Base-by-base conservation (phyloP, 176 grass and related monocot genomes). In the Juncus inflexus region DNA sequence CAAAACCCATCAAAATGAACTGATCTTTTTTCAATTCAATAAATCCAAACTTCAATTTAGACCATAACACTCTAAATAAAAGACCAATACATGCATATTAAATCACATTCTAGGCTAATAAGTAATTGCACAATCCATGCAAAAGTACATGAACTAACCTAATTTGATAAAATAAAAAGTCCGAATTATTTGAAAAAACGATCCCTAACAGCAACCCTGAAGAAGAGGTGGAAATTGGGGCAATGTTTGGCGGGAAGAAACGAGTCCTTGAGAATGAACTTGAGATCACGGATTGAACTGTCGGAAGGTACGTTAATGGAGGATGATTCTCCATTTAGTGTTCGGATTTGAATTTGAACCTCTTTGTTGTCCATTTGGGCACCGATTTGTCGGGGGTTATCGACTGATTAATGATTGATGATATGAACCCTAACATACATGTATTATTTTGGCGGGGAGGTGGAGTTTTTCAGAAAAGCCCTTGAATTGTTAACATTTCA, bases 221-320 rank as follows among this genome's bases (percentile, higher is more conserved):
- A 84, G 59, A 89, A 91, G 55, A 96, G 87, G 64, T 91, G 84
- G 82, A 96, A 96, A 68, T 41, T 70, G 3, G 77, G 80, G 64
- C 62, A 86, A 47, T 74, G 65, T 67, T 77, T 81, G 64, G 84
- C 82, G 14, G 87, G 87, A 65, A 75, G 75, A 50, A 97, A 97
- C 12, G 82, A 91, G 42, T 65, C 63, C 61, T 71, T 77, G 41
- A 91, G 76, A 45, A 82, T 57, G 37, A 76, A 82, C 77, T 97
- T 97, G 68, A 97, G 77, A 42, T 89, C 82, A 35, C 81, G 64
- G 61, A 97, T 79, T n/a, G 85, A 86, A 42, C 70, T 28, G 67
- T 66, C 71, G 14, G 50, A 50, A 9, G 80, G 35, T 50, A 84
- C 62, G 28, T 50, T 73, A 12, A 89, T 54, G 74, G 52, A 35